A percentile compares a stretch with the other conserved stretches of the same genome.
Conservation (phyloP, 805 yeast species). For the Scheffersomyces ergatensis region DNA sequence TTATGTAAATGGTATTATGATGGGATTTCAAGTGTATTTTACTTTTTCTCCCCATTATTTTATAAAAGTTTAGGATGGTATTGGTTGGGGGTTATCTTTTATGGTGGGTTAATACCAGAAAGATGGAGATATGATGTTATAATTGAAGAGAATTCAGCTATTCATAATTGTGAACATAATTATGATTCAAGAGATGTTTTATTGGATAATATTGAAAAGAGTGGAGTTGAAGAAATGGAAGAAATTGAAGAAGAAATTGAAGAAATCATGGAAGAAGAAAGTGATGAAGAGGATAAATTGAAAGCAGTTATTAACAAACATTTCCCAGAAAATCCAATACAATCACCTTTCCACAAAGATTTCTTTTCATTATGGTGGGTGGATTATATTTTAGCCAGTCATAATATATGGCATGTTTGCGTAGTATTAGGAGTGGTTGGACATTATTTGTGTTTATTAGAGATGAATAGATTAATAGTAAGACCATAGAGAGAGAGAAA, state of each 20-base stretch:
- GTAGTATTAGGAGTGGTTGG: constrained; percentile 89
- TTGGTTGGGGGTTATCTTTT: constrained; percentile 77
- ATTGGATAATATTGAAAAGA: constrained; percentile 29
- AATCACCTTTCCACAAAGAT: constrained; percentile 33
- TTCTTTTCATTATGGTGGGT: constrained; percentile 78
- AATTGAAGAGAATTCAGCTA: constrained; percentile 39
- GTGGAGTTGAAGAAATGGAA: constrained; percentile 38
- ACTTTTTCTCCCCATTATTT: constrained; percentile 63
- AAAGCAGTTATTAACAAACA: constrained; percentile 32
- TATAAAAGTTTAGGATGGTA: constrained; percentile 73
- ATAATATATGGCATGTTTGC: constrained; percentile 90
- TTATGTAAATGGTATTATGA: constrained; percentile 51
- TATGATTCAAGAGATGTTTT: constrained; percentile 29
- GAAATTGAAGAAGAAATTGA: constrained; percentile 28
- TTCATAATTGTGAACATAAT: constrained; percentile 20
- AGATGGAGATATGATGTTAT: constrained; percentile 73
- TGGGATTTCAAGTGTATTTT: constrained; percentile 52
- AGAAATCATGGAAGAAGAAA: constrained; percentile 10
- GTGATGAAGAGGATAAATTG: constrained; percentile 16
- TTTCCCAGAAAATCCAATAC: constrained; percentile 30
- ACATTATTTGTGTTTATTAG: constrained; percentile 77
- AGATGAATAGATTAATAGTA: constrained; percentile 53
- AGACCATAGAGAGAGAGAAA: neutral
- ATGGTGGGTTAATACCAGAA: constrained; percentile 87
- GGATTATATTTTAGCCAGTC: constrained; percentile 73